These are phyloP conservation scores for Neurospora terricola DNA, from an alignment of 495 filamentous ascomycete genomes.

Conservation along the genomic window DNA sequence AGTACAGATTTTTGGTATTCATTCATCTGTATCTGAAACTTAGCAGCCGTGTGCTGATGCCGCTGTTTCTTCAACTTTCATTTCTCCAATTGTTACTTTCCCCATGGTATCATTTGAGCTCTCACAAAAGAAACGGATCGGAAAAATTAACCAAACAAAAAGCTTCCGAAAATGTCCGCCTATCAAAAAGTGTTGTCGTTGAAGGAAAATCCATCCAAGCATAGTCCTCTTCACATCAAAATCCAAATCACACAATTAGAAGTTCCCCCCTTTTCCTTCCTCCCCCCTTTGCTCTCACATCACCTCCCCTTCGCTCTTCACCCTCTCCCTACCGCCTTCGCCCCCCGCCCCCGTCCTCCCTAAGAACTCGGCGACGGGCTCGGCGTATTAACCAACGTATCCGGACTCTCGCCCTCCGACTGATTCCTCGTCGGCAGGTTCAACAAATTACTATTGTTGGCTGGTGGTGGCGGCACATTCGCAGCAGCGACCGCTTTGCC, in stretches of 20 bases:
- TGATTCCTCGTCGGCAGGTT: neutral
- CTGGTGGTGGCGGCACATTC: neutral
- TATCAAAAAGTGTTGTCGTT: neutral
- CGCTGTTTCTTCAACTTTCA: neutral
- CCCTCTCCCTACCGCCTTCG: neutral
- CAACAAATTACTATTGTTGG: neutral
- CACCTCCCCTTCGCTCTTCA: neutral
- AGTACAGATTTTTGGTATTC: neutral
- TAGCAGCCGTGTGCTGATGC: neutral
- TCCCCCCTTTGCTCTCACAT: neutral
- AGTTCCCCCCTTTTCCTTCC: neutral
- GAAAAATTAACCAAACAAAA: neutral
- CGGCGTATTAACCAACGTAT: constrained; percentile 14
- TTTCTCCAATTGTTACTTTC: neutral
- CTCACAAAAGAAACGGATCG: neutral
- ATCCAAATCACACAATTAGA: neutral
- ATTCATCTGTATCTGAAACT: neutral
- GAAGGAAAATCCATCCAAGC: neutral
- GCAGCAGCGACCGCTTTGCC: constrained; percentile 1
- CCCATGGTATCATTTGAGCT: neutral
- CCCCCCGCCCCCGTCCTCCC: neutral
- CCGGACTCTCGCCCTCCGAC: constrained; percentile 18
- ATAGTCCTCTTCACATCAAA: neutral
- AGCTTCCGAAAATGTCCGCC: neutral
- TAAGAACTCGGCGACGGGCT: neutral